phyloP scores from a whole-genome alignment of 1,139 yeast species.

The Blastobotrys buckinghamii region DNA sequence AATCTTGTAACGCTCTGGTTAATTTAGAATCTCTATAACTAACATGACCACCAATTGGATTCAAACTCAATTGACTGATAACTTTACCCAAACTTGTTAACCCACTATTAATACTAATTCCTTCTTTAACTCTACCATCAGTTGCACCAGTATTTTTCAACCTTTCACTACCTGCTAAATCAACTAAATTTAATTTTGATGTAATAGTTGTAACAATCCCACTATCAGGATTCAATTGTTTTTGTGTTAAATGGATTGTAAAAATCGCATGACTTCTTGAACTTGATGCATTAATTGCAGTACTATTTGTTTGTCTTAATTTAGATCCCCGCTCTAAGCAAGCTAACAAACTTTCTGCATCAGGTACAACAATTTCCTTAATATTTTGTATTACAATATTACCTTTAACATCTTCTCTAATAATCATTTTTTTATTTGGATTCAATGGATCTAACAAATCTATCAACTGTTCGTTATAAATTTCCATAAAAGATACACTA shows the following conservation, averaged over 20 bases:
- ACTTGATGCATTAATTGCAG: constrained; percentile 26
- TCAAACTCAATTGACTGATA: constrained; percentile 56
- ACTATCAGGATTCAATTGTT: constrained; percentile 17
- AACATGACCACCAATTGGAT: constrained; percentile 46
- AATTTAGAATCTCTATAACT: constrained; percentile 83
- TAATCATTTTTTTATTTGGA: constrained; percentile 13
- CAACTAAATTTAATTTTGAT: constrained; percentile 62
- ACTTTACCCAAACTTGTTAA: constrained; percentile 77
- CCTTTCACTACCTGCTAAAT: constrained; percentile 84
- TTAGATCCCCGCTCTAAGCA: constrained; percentile 23
- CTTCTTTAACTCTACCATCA: constrained; percentile 46
- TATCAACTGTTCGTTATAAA: constrained; percentile 64
- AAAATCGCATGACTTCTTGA: constrained; percentile 30
- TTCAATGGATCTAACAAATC: constrained; percentile 41
- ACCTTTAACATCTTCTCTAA: constrained; percentile 25
- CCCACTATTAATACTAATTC: constrained; percentile 69
- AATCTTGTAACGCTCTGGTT: constrained; percentile 70
- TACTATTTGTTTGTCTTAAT: constrained; percentile 25
- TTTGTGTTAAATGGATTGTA: constrained; percentile 24
- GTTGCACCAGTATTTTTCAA: constrained; percentile 66
- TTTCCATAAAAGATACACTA: constrained; percentile 42
- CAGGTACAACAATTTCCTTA: constrained; percentile 21
- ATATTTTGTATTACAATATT: constrained; percentile 23
- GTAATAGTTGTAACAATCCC: constrained; percentile 29
- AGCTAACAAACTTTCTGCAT: constrained; percentile 17